Percentiles rank a stretch among this genome's conserved stretches.
phyloP scores from a whole-genome alignment of 2,329 filamentous ascomycete species.

The Seiridium unicorne region DNA sequence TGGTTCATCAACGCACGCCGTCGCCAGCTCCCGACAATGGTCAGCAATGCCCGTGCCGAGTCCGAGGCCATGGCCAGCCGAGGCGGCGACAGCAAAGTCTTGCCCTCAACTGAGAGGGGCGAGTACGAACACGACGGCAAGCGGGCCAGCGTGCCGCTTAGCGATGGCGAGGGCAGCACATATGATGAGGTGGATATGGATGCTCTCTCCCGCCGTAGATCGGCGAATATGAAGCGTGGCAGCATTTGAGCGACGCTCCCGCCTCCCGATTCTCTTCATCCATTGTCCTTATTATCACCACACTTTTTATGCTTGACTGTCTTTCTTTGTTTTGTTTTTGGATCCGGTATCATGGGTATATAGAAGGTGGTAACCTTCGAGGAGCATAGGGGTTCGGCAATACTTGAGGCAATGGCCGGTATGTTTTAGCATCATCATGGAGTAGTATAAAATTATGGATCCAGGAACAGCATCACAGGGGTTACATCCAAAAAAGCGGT shows the following conservation, averaged over 20 bases:
- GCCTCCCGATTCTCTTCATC: not conserved
- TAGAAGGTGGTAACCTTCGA: not conserved
- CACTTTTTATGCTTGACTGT: not conserved
- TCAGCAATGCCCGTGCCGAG: slow-evolving; percentile 54
- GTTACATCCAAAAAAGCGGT: not conserved
- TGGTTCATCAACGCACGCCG: slow-evolving; percentile 80
- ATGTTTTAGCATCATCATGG: not conserved
- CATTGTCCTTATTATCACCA: not conserved
- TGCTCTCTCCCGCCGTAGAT: slow-evolving; percentile 28
- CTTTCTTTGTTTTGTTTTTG: not conserved
- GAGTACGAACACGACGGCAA: slow-evolving; percentile 36
- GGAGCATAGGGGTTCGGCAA: too few relatives aligned
- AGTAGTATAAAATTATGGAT: not conserved
- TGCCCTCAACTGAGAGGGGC: slow-evolving; percentile 33
- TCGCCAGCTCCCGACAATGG: slow-evolving; percentile 61
- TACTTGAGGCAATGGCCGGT: too few relatives aligned
- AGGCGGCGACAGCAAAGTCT: slow-evolving; percentile 33
- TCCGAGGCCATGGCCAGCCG: slow-evolving; percentile 43
- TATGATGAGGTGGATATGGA: slow-evolving; percentile 43
- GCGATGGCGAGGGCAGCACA: slow-evolving; percentile 44
- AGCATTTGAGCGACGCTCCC: slow-evolving; percentile 35
- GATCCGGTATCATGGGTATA: not conserved
- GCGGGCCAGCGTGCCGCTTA: slow-evolving; percentile 35
- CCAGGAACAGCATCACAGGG: not conserved
- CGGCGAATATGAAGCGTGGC: slow-evolving; percentile 40